A percentile compares a stretch with the other conserved stretches of the same genome.
These are phyloP conservation scores for Aphanomyces stellatus DNA, from an alignment of 352 stramenopile species.

Conservation along the genomic window DNA sequence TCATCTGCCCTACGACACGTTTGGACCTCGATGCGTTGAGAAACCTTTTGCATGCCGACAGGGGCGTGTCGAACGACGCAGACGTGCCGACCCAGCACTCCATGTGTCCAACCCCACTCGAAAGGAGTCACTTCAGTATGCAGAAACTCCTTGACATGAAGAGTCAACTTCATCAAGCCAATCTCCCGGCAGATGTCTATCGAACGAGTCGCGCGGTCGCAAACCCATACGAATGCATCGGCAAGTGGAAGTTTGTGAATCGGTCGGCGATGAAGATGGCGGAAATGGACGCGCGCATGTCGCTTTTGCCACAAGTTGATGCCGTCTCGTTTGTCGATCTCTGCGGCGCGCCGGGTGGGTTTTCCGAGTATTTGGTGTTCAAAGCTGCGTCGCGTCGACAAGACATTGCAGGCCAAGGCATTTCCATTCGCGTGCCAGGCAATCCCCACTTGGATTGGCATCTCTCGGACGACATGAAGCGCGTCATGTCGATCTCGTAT, in stretches of 20 bases:
- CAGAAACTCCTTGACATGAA: conserved; percentile 21
- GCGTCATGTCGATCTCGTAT: conserved; percentile 43
- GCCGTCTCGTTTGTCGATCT: conserved; percentile 59
- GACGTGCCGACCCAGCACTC: too few relatives aligned
- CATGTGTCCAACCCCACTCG: not conserved
- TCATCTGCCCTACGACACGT: conserved; percentile 1
- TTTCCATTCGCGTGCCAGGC: conserved; percentile 42
- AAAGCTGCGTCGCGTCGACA: conserved; percentile 1
- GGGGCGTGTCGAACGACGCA: too few relatives aligned
- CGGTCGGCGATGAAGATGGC: conserved; percentile 77
- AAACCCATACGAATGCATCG: conserved; percentile 54
- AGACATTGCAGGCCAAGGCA: conserved; percentile 41
- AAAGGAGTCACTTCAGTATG: not conserved
- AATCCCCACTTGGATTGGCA: conserved; percentile 40
- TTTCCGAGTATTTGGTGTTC: conserved; percentile 74
- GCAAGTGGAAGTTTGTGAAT: conserved; percentile 58
- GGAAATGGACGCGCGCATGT: conserved; percentile 57
- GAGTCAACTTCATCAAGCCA: conserved; percentile 15
- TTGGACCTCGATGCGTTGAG: not conserved
- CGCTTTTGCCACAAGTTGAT: conserved; percentile 27
- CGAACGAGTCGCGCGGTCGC: conserved; percentile 34
- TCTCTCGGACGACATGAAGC: not conserved
- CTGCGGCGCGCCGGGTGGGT: conserved; percentile 67
- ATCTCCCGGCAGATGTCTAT: not conserved
- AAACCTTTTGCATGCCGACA: not conserved